Evolutionary conservation across 139 green algal genomes (phyloP).

Genomic region (Tetratostichococcus sp.): DNA sequence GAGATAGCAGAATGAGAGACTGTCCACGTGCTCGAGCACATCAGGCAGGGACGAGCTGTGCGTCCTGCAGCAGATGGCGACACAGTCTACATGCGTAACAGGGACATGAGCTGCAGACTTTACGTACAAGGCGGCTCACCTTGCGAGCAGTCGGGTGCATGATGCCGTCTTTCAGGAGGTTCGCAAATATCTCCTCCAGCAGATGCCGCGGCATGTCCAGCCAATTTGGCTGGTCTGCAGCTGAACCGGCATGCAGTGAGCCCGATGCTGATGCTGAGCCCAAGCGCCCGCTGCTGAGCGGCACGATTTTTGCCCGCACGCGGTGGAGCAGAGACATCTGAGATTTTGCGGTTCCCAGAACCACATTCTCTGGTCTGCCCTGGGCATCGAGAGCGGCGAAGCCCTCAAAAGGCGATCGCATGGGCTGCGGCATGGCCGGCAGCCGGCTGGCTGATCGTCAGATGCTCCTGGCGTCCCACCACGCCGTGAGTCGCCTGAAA

Average conservation of each 20-base stretch:
- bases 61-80: too few species aligned
- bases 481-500: too few species aligned
- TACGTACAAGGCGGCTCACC: not conserved
- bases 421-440: not conserved
- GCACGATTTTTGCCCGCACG: not conserved
- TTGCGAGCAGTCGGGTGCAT: not conserved
- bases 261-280: not conserved
- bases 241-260: not conserved
- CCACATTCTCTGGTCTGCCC: too few species aligned
- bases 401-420: not conserved
- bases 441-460: too few species aligned
- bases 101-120: too few species aligned
- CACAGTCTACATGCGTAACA: too few species aligned
- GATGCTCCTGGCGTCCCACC: too few species aligned
- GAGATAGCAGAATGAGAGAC: too few species aligned
- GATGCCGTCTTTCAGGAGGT: not conserved
- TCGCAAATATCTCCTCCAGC: slow-evolving; percentile 5
- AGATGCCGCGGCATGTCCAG: slow-evolving; percentile 11
- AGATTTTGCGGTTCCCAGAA: too few species aligned
- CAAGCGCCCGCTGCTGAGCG: not conserved
- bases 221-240: not conserved
- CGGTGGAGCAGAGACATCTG: not conserved
- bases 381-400: not conserved
- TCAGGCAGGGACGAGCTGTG: too few species aligned
- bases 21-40: too few species aligned